Base-by-base conservation (phyloP, 768 basidiomycete species). In the Boletus coccyginus region DNA sequence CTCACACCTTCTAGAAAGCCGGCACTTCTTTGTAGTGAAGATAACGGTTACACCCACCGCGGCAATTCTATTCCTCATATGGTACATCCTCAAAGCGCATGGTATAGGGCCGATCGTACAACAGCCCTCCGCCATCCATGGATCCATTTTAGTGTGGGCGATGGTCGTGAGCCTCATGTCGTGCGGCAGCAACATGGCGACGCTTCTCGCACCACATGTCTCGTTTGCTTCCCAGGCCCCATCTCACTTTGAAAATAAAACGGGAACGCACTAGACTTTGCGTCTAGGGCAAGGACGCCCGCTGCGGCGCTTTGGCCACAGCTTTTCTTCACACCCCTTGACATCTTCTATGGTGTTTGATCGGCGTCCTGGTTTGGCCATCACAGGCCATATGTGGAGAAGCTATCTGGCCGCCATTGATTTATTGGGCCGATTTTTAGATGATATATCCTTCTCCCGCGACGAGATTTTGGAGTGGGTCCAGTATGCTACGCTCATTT, bases 291-390 rank as follows among this genome's bases (percentile, higher is more conserved):
- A 42, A 77, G 71, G 62, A 79, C 72, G 13, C 82, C 85, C 8
- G 72, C 77, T 8, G 85, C 83, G 24, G 85, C 85, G 3, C 69
- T 85, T 40, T 78, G 76, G 60, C 84, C 88, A 31, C 90, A 92
- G 69, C 73, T 89, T n/a, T 16, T 70, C 90, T 57, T 79, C 89
- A 0, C 80, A 91, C 32, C 90, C 91, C 0, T 56, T 92, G 51
- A 81, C 83, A 2, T 91, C 90, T 72, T 84, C 84, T 27, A 67
- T 91, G 51, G 85, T 90, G 84, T 64, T 87, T 93, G 72, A 75
- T 93, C 57, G 89, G 90, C 2, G 89, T 94, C 68, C 83, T 91
- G 50, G 90, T 94, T 59, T 85, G 85, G 53, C 91, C 90, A 1
- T 87, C 87, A 19, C 77, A 84, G 59, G 79, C 84, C 14, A 86